Conservation (phyloP, 2,329 filamentous ascomycete species). For the Fulvia fulva region DNA sequence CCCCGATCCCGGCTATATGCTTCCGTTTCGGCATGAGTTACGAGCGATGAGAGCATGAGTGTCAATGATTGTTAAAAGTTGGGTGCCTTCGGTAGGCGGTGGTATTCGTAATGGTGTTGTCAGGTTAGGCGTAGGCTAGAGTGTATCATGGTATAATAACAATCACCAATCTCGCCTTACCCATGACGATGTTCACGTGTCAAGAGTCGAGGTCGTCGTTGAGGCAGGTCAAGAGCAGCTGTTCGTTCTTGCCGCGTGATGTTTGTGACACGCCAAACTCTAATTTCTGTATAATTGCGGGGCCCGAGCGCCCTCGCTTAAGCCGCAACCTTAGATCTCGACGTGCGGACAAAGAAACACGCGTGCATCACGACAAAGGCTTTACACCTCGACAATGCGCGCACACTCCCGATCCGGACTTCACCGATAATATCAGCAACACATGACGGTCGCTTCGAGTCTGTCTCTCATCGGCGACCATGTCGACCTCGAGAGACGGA, state of each 20-base stretch:
- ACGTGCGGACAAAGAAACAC: not conserved
- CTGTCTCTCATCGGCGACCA: conserved; percentile 17
- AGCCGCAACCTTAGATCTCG: not conserved
- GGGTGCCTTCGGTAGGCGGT: not conserved
- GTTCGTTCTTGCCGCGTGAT: not conserved
- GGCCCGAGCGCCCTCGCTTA: not conserved
- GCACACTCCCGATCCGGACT: conserved; percentile 3
- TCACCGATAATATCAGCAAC: conserved; percentile 3
- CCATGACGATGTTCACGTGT: too few relatives aligned
- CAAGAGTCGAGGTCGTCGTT: too few relatives aligned
- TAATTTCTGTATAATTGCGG: too few relatives aligned
- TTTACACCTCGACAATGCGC: conserved; percentile 5
- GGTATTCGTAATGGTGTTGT: not conserved
- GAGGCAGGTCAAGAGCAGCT: too few relatives aligned
- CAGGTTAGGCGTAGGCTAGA: not conserved
- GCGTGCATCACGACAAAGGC: conserved; percentile 1
- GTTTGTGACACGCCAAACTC: not conserved
- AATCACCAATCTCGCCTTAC: too few relatives aligned
- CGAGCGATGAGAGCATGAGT: conserved; percentile 18
- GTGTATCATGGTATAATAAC: not conserved
- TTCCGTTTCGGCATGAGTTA: conserved; percentile 12
- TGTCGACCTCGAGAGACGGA: conserved; percentile 18
- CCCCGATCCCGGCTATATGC: not conserved
- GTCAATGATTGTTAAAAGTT: conserved; percentile 3
- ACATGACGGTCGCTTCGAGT: conserved; percentile 16